Conservation (phyloP, 1,284 basidiomycete genomes). For the Sporisorium scitamineum region DNA sequence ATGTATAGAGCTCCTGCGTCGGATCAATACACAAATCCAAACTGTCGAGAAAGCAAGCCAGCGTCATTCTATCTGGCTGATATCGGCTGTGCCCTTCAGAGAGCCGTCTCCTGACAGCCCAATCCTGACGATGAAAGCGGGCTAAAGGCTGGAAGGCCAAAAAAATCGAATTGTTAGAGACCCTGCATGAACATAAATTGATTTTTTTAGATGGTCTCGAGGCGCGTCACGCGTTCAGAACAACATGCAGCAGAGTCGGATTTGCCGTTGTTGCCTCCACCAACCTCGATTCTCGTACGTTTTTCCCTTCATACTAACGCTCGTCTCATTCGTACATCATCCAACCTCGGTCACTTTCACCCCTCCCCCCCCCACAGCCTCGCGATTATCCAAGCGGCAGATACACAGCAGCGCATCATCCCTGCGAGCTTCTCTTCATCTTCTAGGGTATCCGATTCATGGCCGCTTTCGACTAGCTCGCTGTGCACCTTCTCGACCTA, state of each 20-base stretch:
- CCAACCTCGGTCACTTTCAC: too few species aligned
- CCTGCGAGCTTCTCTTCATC: background rate
- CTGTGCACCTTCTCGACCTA: background rate
- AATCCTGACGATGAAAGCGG: background rate
- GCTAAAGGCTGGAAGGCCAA: background rate
- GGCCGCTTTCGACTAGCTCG: background rate
- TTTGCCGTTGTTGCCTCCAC: constrained; percentile 22
- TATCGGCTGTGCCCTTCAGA: too few species aligned
- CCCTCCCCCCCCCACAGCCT: too few species aligned
- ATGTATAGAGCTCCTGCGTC: background rate
- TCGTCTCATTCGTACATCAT: background rate
- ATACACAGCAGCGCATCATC: background rate
- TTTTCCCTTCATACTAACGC: background rate
- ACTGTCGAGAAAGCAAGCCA: background rate
- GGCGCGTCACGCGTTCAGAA: constrained; percentile 42
- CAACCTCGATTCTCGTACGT: background rate
- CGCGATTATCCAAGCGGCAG: background rate
- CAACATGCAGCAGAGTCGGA: constrained; percentile 28
- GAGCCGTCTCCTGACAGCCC: too few species aligned
- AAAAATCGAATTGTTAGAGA: background rate
- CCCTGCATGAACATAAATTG: background rate
- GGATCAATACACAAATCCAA: background rate
- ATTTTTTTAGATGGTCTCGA: constrained; percentile 2
- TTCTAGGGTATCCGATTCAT: background rate
- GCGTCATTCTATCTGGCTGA: too few species aligned